Conservation (phyloP, 305 asterid genomes). For the Solanum hybrid region DNA sequence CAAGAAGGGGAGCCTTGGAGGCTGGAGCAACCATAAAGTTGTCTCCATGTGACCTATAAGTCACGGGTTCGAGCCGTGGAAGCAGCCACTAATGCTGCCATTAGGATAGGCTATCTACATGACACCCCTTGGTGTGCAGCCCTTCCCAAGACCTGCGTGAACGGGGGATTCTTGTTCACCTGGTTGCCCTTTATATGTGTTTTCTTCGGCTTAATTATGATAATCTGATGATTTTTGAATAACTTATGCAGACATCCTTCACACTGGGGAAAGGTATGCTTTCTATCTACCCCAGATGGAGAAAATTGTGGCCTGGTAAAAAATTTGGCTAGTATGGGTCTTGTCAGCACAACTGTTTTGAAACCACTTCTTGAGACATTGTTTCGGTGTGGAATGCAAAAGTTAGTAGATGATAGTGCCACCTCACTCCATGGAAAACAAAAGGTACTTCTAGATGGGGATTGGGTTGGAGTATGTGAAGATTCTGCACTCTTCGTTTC, state of each 20-base stretch:
- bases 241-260: slow-evolving; percentile 73
- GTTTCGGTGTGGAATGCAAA: slow-evolving; percentile 63
- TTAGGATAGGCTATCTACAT: neutral
- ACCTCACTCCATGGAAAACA: slow-evolving; percentile 38
- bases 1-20: neutral
- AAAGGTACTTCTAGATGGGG: slow-evolving; percentile 77
- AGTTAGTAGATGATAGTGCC: slow-evolving; percentile 44
- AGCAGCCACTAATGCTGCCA: neutral
- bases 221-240: slow-evolving; percentile 17
- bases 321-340: slow-evolving; percentile 84
- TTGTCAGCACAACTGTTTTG: slow-evolving; percentile 51
- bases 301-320: slow-evolving; percentile 96
- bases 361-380: slow-evolving; percentile 41
- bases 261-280: slow-evolving; percentile 94
- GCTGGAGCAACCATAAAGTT: neutral
- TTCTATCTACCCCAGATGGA: slow-evolving; percentile 94
- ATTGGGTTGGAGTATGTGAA: slow-evolving; percentile 78
- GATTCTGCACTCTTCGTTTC: slow-evolving; percentile 65
- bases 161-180: neutral
- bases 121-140: neutral
- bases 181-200: neutral
- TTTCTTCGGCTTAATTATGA: slow-evolving; percentile 4
- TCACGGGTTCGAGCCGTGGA: neutral
- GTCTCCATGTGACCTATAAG: neutral
- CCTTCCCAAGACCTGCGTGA: neutral